These are phyloP conservation scores for Pelargonium myrrhifolium DNA, from an alignment of 441 rosid genomes.

Conservation along the genomic window DNA sequence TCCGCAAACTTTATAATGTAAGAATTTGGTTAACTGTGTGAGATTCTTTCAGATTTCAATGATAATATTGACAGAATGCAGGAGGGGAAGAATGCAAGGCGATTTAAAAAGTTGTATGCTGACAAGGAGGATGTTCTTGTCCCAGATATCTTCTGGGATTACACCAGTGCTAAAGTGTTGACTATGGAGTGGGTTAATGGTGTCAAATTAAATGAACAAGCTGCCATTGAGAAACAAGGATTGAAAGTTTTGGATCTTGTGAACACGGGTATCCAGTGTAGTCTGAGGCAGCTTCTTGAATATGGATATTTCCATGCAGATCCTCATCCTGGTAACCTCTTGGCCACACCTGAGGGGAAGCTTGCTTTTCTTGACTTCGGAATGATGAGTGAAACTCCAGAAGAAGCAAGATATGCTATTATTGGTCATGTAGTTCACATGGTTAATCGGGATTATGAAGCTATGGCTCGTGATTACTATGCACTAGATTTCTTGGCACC, in stretches of 20 bases:
- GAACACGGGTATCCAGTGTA: constrained; percentile 84
- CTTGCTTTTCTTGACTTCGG: constrained; percentile 97
- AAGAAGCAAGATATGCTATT: constrained; percentile 88
- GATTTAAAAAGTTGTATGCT: constrained; percentile 82
- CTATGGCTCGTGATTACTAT: constrained; percentile 96
- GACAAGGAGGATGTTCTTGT: constrained; percentile 80
- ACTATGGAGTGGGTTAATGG: constrained; percentile 99
- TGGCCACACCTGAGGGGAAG: constrained; percentile 93
- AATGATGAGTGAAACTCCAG: constrained; percentile 99
- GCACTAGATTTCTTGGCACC: constrained; percentile 72
- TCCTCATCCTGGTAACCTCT: constrained; percentile 96
- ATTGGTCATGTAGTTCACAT: constrained; percentile 95
- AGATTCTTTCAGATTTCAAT: constrained; percentile 31
- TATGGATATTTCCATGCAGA: constrained; percentile 95
- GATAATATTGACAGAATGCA: constrained; percentile 64
- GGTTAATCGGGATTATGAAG: constrained; percentile 96
- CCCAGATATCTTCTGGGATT: constrained; percentile 93
- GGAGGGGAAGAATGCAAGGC: constrained; percentile 94
- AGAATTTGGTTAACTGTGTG: constrained; percentile 13
- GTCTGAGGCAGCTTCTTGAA: constrained; percentile 87
- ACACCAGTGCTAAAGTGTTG: constrained; percentile 73
- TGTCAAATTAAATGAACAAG: constrained; percentile 70
- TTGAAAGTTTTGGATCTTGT: constrained; percentile 85
- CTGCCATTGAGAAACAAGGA: constrained; percentile 82
- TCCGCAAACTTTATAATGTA: no score